Evolutionary conservation across 2,329 filamentous ascomycete genomes (phyloP).

Genomic region (Cucurbitaria berberidis): DNA sequence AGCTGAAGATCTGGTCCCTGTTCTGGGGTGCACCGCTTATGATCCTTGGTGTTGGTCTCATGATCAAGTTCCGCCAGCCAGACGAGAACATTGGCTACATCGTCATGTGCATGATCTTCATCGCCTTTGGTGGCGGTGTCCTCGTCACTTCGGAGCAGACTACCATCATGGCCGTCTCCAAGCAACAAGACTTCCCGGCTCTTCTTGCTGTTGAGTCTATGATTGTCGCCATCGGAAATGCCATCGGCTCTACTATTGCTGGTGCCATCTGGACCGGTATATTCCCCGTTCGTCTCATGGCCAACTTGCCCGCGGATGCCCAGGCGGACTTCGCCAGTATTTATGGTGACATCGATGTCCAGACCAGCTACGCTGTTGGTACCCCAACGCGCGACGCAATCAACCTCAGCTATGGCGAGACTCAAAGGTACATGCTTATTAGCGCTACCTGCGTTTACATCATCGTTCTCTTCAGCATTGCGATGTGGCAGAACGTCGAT

Average conservation of each 20-base stretch:
- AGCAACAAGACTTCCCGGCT: slow-evolving; percentile 42
- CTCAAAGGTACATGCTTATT: slow-evolving; percentile 48
- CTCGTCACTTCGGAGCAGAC: slow-evolving; percentile 44
- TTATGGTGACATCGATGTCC: slow-evolving; percentile 60
- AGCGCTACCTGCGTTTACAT: slow-evolving; percentile 39
- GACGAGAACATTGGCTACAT: slow-evolving; percentile 44
- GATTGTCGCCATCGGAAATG: slow-evolving; percentile 62
- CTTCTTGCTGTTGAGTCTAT: slow-evolving; percentile 60
- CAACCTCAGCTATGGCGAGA: slow-evolving; percentile 44
- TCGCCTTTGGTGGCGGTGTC: slow-evolving; percentile 42
- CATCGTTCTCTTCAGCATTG: slow-evolving; percentile 30
- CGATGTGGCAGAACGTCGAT: slow-evolving; percentile 40
- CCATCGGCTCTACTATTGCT: slow-evolving; percentile 60
- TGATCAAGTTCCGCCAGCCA: slow-evolving; percentile 49
- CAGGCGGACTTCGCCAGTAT: slow-evolving; percentile 50
- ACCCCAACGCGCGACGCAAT: slow-evolving; percentile 55
- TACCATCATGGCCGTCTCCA: slow-evolving; percentile 42
- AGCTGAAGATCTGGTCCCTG: slow-evolving; percentile 38
- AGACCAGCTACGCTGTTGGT: slow-evolving; percentile 61
- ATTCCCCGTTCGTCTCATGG: slow-evolving; percentile 58
- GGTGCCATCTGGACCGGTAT: slow-evolving; percentile 69
- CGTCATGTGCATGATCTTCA: slow-evolving; percentile 46
- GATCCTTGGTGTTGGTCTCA: slow-evolving; percentile 44
- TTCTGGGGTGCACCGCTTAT: slow-evolving; percentile 41
- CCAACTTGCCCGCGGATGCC: slow-evolving; percentile 53